These are phyloP conservation scores for Xylaria castorea DNA, from an alignment of 495 filamentous ascomycete species.

Conservation along the genomic window DNA sequence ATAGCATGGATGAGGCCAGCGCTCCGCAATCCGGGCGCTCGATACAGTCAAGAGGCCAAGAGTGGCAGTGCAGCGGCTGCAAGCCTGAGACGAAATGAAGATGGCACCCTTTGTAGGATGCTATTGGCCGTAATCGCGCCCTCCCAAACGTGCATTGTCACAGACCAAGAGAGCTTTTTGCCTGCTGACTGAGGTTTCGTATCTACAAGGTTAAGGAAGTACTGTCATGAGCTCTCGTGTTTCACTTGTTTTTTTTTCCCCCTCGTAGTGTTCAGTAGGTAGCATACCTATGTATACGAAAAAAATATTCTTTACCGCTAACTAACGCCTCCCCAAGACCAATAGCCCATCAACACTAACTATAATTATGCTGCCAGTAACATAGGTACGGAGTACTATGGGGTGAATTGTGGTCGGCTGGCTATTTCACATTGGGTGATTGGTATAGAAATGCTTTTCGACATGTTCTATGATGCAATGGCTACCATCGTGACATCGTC, in stretches of 20 bases:
- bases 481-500: constrained; percentile 22
- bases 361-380: background rate
- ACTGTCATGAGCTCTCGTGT: constrained; percentile 15
- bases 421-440: constrained; percentile 10
- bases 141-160: constrained; percentile 23
- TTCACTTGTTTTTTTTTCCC: background rate
- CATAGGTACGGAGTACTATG: no score
- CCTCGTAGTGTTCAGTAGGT: background rate
- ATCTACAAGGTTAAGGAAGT: background rate
- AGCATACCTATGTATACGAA: background rate
- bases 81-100: constrained; percentile 23
- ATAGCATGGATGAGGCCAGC: no score
- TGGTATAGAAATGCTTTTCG: background rate
- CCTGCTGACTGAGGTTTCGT: constrained; percentile 13
- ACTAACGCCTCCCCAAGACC: background rate
- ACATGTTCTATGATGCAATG: constrained; percentile 24
- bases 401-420: background rate
- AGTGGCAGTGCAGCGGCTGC: constrained; percentile 24
- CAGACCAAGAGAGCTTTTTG: constrained; percentile 11
- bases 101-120: background rate
- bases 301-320: background rate
- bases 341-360: background rate
- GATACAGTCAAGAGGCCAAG: constrained; percentile 4
- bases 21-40: constrained; percentile 18
- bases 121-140: constrained; percentile 13